phyloP scores from a whole-genome alignment of 1,284 basidiomycete genomes.

The Jaminaea rosea region DNA sequence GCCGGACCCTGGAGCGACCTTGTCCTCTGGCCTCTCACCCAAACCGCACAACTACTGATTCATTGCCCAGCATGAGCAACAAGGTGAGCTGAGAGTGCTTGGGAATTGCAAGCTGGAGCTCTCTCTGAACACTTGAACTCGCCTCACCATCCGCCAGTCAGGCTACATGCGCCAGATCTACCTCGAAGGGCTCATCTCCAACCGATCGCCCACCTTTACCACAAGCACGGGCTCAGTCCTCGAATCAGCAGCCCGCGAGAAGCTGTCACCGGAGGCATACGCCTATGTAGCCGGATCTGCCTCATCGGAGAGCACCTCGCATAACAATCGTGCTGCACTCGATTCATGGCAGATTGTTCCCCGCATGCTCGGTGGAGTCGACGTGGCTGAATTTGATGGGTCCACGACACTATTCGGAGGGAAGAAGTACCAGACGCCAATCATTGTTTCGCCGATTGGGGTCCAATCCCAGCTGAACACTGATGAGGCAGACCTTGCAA shows the following conservation, averaged over 20 bases:
- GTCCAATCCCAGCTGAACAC: slow-evolving; percentile 28
- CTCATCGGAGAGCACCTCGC: slow-evolving; percentile 21
- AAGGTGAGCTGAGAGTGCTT: too few species aligned
- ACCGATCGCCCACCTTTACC: slow-evolving; percentile 11
- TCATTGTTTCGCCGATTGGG: slow-evolving; percentile 36
- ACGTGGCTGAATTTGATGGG: slow-evolving; percentile 17
- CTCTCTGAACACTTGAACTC: too few species aligned
- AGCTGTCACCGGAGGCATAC: slow-evolving; percentile 24
- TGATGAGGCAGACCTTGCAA: slow-evolving; percentile 19
- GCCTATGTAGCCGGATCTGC: slow-evolving; percentile 36
- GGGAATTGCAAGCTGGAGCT: too few species aligned
- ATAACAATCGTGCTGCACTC: slow-evolving; percentile 14
- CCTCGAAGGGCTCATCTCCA: slow-evolving; percentile 15
- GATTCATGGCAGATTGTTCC: slow-evolving; percentile 33
- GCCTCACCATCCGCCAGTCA: too few species aligned
- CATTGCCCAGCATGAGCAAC: too few species aligned
- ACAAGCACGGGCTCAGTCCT: slow-evolving; percentile 21
- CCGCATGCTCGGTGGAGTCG: slow-evolving; percentile 20
- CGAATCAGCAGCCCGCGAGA: slow-evolving; percentile 19
- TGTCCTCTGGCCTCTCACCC: too few species aligned
- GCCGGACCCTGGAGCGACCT: too few species aligned
- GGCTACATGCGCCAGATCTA: slow-evolving; percentile 34
- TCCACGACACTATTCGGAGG: slow-evolving; percentile 19
- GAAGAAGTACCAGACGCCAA: slow-evolving; percentile 20
- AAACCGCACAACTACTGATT: too few species aligned